A percentile compares a stretch with the other conserved stretches of the same genome.
Evolutionary conservation across 768 basidiomycete genomes (phyloP).

Genomic region (Zangia roseola): DNA sequence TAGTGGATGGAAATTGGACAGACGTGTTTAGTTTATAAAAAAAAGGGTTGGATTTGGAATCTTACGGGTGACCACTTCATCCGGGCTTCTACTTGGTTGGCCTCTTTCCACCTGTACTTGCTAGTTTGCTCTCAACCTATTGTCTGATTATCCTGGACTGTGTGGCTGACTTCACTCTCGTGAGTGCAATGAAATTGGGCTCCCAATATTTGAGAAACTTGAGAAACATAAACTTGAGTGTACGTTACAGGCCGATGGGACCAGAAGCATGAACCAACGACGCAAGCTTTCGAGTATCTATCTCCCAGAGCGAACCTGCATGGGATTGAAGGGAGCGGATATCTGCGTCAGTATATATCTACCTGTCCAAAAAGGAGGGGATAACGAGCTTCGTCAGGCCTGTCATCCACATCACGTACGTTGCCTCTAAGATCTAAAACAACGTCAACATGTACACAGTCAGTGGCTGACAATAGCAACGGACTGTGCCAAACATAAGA

Average conservation of each 20-base stretch:
- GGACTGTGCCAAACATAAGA: conserved; percentile 3
- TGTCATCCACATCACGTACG: conserved; percentile 12
- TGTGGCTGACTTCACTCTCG: too few relatives aligned
- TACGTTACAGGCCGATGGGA: not conserved
- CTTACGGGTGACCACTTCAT: too few relatives aligned
- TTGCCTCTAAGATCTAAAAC: conserved; percentile 17
- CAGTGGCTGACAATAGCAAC: conserved; percentile 22
- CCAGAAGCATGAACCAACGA: conserved; percentile 10
- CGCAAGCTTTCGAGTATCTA: conserved; percentile 10
- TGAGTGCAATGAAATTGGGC: too few relatives aligned
- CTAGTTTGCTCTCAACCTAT: too few relatives aligned
- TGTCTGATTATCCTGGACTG: too few relatives aligned
- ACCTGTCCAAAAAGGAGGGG: not conserved
- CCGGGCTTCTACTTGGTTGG: too few relatives aligned
- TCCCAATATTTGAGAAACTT: too few relatives aligned
- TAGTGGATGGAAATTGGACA: conserved; percentile 7
- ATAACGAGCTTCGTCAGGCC: conserved; percentile 11
- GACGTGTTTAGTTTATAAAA: too few relatives aligned
- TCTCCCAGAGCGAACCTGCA: conserved; percentile 17
- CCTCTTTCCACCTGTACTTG: too few relatives aligned
- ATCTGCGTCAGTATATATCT: not conserved
- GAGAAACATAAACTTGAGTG: too few relatives aligned
- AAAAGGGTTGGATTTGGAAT: too few relatives aligned
- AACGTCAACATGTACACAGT: conserved; percentile 9
- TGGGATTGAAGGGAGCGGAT: conserved; percentile 19